Conservation (phyloP, 2,329 filamentous ascomycete genomes). For the Metarhizium album region DNA sequence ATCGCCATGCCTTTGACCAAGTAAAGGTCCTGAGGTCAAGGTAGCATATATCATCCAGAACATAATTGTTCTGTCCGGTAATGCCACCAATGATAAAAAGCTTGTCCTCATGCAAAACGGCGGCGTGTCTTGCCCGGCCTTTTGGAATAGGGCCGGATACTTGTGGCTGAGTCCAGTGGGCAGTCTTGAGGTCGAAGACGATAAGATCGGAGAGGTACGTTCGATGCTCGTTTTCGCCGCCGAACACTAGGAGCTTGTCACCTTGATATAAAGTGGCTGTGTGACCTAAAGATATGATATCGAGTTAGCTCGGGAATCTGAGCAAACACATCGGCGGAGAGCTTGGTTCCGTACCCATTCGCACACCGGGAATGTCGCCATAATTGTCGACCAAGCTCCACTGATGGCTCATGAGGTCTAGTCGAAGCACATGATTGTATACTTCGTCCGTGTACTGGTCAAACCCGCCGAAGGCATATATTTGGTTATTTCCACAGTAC, state of each 20-base stretch:
- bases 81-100: slow-evolving; percentile 94
- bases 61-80: slow-evolving; percentile 81
- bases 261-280: slow-evolving; percentile 90
- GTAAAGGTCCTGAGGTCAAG: slow-evolving; percentile 95
- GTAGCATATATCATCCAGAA: slow-evolving; percentile 93
- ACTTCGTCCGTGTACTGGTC: slow-evolving; percentile 99
- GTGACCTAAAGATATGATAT: slow-evolving; percentile 51
- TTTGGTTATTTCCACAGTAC: slow-evolving; percentile 95
- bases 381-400: slow-evolving; percentile 98
- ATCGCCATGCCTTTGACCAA: slow-evolving; percentile 93
- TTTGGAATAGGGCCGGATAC: slow-evolving; percentile 77
- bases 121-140: slow-evolving; percentile 84
- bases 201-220: slow-evolving; percentile 94
- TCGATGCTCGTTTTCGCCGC: slow-evolving; percentile 94
- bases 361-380: slow-evolving; percentile 90
- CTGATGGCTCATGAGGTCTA: slow-evolving; percentile 79
- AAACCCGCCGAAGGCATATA: slow-evolving; percentile 96
- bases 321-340: background rate
- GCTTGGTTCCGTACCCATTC: slow-evolving; percentile 64
- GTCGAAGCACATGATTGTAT: slow-evolving; percentile 89
- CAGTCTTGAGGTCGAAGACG: slow-evolving; percentile 87
- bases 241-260: slow-evolving; percentile 92
- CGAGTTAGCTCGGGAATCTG: slow-evolving; percentile 1
- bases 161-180: slow-evolving; percentile 89
- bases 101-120: slow-evolving; percentile 91